Evolutionary conservation across 2,329 filamentous ascomycete genomes (phyloP), one percentile per base, ranked within the genome.

Genomic region (Lachnellula cervina): DNA sequence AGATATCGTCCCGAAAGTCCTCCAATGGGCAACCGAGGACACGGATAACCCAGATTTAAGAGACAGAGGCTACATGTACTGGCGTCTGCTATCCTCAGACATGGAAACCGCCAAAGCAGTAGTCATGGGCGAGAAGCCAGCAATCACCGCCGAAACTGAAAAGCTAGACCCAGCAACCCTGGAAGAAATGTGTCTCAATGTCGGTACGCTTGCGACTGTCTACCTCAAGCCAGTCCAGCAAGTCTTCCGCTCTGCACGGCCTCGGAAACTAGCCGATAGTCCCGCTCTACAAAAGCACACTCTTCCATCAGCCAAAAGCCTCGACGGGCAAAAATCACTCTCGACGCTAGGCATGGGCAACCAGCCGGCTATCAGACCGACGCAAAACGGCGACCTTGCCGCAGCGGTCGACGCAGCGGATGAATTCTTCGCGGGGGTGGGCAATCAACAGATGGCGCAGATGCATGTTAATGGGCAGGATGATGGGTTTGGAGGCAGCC

Each of bases 61-160:
- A 61, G 94, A 99, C 71, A 81, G 94, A 66, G 94, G 94, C 0
- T 99, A 97, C 77, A 97, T 99, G 92, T 99, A 99, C 77, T 99
- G 94, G 94, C 89, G 94, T 4, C 80, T 99, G 14, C 80, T 99
- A 1, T 96, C 91, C 1, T 95, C 91, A 0, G 92, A 97, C 70
- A 93, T 96, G 64, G 85, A 87, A 49, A 84, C 88, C 0, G 94
- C 94, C 2, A 94, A 89, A 69, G 78, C 85, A 59, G 84, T 99
- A 51, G 92, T 99, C 62, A 97, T 99, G 93, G 93, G 94, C 57
- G 89, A 96, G 64, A 99, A 99, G 71, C 94, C 94, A 6, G 83
- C 93, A 7, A 97, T 99, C 72, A 96, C 92, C 1, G 93, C 94
- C 35, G 94, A 99, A 72, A 92, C 89, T 28, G 94, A 99, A 74